phyloP scores from a whole-genome alignment of 148 eudicot genomes.

The Fagopyrum homotropicum region DNA sequence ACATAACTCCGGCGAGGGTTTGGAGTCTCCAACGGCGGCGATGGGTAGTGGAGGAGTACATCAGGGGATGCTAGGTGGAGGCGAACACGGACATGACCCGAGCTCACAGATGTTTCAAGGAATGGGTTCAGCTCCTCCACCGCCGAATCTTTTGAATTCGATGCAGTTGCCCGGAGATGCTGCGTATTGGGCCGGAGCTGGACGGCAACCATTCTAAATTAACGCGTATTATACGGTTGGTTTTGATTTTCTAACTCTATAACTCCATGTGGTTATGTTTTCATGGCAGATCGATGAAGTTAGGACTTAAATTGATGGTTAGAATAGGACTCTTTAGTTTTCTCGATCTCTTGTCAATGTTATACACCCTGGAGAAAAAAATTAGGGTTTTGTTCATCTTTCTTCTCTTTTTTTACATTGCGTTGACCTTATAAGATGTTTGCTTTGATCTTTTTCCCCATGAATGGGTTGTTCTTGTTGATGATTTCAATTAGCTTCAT shows the following conservation, averaged over 20 bases:
- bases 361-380: not conserved
- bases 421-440: slow-evolving; percentile 5
- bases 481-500: not conserved
- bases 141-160: slow-evolving; percentile 54
- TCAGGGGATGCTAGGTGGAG: slow-evolving; percentile 26
- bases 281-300: not conserved
- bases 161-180: slow-evolving; percentile 47
- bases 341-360: not conserved
- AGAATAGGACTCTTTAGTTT: not conserved
- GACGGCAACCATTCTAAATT: not conserved
- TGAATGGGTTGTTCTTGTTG: not conserved
- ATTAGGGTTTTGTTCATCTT: not conserved
- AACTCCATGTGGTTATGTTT: not conserved
- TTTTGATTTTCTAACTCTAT: not conserved
- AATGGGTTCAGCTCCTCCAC: slow-evolving; percentile 27
- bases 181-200: not conserved
- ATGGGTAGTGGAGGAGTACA: slow-evolving; percentile 16
- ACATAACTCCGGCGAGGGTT: slow-evolving; percentile 9
- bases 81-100: slow-evolving; percentile 16
- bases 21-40: not conserved
- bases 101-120: slow-evolving; percentile 49
- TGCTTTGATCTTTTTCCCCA: not conserved
- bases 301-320: not conserved
- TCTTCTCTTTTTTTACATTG: not conserved
- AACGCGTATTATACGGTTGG: slow-evolving; percentile 7